Conservation (phyloP, 345 rosid genomes). For the Linum tenue region DNA sequence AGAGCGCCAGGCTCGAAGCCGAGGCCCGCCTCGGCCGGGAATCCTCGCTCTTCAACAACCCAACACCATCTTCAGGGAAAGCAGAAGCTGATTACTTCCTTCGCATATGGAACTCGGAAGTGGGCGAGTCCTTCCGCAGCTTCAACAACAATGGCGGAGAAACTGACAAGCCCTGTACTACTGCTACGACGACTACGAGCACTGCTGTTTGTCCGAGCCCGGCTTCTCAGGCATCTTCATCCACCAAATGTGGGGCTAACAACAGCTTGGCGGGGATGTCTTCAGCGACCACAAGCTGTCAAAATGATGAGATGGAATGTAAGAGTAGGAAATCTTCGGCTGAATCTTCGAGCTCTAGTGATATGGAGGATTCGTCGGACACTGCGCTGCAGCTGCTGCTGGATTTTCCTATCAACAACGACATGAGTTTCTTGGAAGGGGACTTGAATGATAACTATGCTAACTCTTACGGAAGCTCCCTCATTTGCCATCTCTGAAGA, state of each 20-base stretch:
- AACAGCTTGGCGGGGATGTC: conserved; percentile 16
- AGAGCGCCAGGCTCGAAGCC: conserved; percentile 93
- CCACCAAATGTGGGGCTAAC: conserved; percentile 41
- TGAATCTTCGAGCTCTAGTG: conserved; percentile 43
- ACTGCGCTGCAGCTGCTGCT: conserved; percentile 67
- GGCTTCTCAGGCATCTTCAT: conserved; percentile 46
- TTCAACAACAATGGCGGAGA: conserved; percentile 16
- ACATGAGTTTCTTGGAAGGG: conserved; percentile 85
- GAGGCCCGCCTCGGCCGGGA: conserved; percentile 84
- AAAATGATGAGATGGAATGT: conserved; percentile 31
- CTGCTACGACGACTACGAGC: conserved; percentile 6
- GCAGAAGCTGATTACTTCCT: conserved; percentile 60
- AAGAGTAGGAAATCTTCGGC: conserved; percentile 39
- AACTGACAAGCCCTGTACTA: no score
- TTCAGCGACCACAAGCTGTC: conserved; percentile 23
- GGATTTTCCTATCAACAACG: conserved; percentile 86
- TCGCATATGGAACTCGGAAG: conserved; percentile 82
- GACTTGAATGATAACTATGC: conserved; percentile 25
- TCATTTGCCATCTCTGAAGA: conserved; percentile 23
- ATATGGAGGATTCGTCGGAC: conserved; percentile 64
- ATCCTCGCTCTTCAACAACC: conserved; percentile 41
- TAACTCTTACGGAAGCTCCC: conserved; percentile 21
- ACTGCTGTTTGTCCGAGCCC: conserved; percentile 31
- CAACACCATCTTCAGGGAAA: conserved; percentile 14
- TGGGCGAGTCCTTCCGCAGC: conserved; percentile 69